A percentile compares a stretch with the other conserved stretches of the same genome.
Conservation (phyloP, 2,329 filamentous ascomycete genomes). For the Nemania bipapillata region DNA sequence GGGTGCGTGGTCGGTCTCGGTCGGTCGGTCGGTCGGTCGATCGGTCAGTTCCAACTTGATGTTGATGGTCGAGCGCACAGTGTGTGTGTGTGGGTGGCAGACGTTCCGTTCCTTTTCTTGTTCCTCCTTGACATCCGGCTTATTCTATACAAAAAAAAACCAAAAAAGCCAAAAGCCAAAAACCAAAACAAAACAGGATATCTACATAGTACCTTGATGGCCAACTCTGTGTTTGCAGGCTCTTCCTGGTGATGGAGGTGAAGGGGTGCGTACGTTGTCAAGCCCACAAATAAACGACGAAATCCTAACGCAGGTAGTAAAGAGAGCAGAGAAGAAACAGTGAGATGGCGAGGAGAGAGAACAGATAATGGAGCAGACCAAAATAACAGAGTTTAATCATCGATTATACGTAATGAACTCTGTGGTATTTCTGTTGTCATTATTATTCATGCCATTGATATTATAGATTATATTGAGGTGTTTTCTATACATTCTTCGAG, state of each 20-base stretch:
- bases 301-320: background rate
- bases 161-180: too few species aligned
- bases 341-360: too few species aligned
- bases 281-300: background rate
- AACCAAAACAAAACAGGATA: too few species aligned
- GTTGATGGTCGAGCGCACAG: slow-evolving; percentile 11
- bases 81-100: too few species aligned
- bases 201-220: too few species aligned
- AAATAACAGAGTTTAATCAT: background rate
- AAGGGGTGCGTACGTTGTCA: background rate
- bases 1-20: slow-evolving; percentile 20
- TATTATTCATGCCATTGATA: background rate
- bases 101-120: too few species aligned
- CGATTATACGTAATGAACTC: background rate
- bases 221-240: too few species aligned
- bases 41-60: slow-evolving; percentile 16
- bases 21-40: slow-evolving; percentile 22
- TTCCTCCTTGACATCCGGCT: background rate
- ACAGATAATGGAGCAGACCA: background rate
- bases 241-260: background rate
- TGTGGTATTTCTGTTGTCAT: background rate
- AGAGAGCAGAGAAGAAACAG: slow-evolving; percentile 1
- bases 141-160: background rate
- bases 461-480: background rate
- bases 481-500: background rate